Base-by-base conservation (phyloP, 2,329 filamentous ascomycete genomes). In the Periconia macrospinosa region DNA sequence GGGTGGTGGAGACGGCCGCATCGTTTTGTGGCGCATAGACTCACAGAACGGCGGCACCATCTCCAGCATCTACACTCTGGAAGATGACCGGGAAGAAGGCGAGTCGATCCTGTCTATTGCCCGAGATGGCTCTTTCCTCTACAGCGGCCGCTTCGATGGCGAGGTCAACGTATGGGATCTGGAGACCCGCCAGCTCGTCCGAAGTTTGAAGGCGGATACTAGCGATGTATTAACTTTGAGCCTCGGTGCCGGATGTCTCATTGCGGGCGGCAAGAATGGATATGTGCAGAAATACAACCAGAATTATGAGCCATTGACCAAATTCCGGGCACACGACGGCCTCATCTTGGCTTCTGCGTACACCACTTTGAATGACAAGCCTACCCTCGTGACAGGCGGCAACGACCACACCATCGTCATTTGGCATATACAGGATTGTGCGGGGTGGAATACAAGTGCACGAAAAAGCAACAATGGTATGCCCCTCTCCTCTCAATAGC, bases 131-230 rank as follows among this genome's bases (percentile, higher is more conserved):
- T 92, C 92, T 0, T 95, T 99, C 60, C 81, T 99, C 5, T 99
- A 97, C 69, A 91, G 90, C 54, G 94, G 94, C 45, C 89, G 95
- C 62, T 83, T 92, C 1, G 87, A 90, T 40, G 95, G 94, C 19
- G 84, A 96, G 47, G 86, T 99, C 55, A 93, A 97, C 70, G 85
- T 99, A 11, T 99, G 95, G 93, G 95, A 99, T 70, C 81, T 99
- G 14, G 93, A 97, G 69, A 97, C 94, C 0, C 87, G 89, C 50
- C 94, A 99, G 74, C 87, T 94, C 46, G 82, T 99, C 43, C 84
- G 94, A 53, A 92, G 91, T 17, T 88, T 99, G 67, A 92, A 89
- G 68, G 86, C 88, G 1, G 89, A 92, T 62, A 85, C 84, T 33
- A 87, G 87, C 42, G 91, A 97, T 70, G 85, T 97, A 46, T 91